Percentiles rank a stretch among this genome's conserved stretches.
Conservation (phyloP, 208 protist genomes). For the Acanthamoeba rhysodes region DNA sequence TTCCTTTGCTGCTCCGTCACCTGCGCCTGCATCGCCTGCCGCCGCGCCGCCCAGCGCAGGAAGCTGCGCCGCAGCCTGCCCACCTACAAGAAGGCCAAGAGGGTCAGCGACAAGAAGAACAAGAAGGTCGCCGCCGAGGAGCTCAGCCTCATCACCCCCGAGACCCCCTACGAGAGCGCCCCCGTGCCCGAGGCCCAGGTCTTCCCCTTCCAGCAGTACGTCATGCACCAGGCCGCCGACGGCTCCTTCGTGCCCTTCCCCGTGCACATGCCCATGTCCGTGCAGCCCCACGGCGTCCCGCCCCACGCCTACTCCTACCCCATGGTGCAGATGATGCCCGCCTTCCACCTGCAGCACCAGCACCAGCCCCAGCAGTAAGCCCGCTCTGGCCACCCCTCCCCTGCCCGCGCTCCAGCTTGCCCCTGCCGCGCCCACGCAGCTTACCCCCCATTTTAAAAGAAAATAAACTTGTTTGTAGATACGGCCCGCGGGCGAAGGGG, state of each 20-base stretch:
- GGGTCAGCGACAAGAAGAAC: background rate
- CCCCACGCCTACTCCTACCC: constrained; percentile 35
- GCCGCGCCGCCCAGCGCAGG: background rate
- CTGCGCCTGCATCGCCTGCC: constrained; percentile 52
- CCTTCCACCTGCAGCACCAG: constrained; percentile 10
- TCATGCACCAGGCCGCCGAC: constrained; percentile 28
- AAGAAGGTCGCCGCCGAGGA: background rate
- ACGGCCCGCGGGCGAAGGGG: too few species aligned
- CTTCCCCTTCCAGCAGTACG: constrained; percentile 20
- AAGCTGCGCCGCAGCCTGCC: constrained; percentile 26
- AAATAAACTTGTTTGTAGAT: too few species aligned
- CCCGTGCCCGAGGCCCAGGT: background rate
- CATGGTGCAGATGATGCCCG: background rate
- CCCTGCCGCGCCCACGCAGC: too few species aligned
- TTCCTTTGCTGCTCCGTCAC: background rate
- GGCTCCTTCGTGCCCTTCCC: constrained; percentile 14
- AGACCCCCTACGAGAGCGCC: background rate
- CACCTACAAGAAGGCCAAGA: constrained; percentile 48
- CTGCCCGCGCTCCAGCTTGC: too few species aligned
- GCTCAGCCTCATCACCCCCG: constrained; percentile 42
- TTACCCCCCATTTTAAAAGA: too few species aligned
- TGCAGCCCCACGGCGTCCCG: background rate
- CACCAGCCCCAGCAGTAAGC: background rate
- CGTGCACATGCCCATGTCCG: background rate
- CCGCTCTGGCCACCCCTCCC: too few species aligned